phyloP scores from a whole-genome alignment of 169 alveolate species.

The Eimeria maxima region DNA sequence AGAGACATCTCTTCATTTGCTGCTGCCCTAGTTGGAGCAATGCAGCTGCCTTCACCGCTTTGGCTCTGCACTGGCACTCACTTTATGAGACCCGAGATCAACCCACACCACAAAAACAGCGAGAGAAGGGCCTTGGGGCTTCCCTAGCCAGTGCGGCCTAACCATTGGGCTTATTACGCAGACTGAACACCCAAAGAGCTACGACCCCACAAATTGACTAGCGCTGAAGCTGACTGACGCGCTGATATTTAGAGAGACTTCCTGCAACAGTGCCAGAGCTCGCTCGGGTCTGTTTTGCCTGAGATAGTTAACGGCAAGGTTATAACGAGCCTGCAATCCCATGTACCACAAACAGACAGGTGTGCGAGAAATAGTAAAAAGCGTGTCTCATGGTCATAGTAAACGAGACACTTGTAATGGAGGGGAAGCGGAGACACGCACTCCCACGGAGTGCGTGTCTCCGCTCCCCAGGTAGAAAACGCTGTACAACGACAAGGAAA shows the following conservation, averaged over 20 bases:
- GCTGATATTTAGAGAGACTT: not conserved
- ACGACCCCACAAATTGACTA: not conserved
- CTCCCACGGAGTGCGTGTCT: too few species aligned
- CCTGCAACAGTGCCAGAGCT: not conserved
- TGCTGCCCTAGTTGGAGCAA: slow-evolving; percentile 9
- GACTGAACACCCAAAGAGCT: not conserved
- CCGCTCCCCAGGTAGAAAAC: too few species aligned
- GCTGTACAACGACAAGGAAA: too few species aligned
- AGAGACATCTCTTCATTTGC: too few species aligned
- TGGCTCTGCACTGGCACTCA: not conserved
- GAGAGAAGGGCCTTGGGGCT: not conserved
- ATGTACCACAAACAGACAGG: too few species aligned
- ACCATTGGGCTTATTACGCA: not conserved
- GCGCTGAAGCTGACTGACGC: not conserved
- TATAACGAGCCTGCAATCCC: slow-evolving; percentile 17
- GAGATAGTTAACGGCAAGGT: not conserved
- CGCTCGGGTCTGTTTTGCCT: not conserved
- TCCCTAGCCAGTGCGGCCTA: not conserved
- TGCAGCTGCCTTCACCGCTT: slow-evolving; percentile 13
- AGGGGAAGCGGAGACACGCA: too few species aligned
- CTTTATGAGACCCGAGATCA: too few species aligned
- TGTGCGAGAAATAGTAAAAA: not conserved
- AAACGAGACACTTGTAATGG: not conserved
- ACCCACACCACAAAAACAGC: not conserved
- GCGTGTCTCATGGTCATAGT: not conserved